Evolutionary conservation across 1,284 basidiomycete species (phyloP).

Genomic region (Ustilago shanxiensis): DNA sequence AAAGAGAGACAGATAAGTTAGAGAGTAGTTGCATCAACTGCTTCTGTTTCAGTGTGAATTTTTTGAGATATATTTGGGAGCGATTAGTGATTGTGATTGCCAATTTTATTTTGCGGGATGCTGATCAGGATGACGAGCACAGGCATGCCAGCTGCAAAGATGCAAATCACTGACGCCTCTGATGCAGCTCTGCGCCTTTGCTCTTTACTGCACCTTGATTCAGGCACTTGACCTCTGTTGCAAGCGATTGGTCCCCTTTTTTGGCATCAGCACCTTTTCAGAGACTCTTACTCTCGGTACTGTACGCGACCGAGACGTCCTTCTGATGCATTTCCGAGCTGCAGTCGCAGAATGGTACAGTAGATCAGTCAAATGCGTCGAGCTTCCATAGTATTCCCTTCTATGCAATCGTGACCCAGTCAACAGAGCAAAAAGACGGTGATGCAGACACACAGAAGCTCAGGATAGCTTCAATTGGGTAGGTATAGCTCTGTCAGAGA

Average conservation of each 20-base stretch:
- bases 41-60: constrained; percentile 6
- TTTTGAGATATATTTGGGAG: constrained; percentile 6
- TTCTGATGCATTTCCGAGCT: neutral
- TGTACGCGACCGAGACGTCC: neutral
- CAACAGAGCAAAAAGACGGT: too few relatives aligned
- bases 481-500: too few relatives aligned
- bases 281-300: neutral
- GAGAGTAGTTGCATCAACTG: neutral
- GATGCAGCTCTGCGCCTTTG: neutral
- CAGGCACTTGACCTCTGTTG: neutral
- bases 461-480: too few relatives aligned
- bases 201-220: too few relatives aligned
- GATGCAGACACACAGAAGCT: too few relatives aligned
- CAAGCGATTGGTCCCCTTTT: neutral
- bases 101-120: constrained; percentile 10
- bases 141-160: constrained; percentile 69
- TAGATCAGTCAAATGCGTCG: neutral
- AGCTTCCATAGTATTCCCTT: neutral
- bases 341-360: neutral
- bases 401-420: too few relatives aligned
- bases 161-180: constrained; percentile 69
- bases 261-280: neutral
- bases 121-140: constrained; percentile 47
- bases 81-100: neutral
- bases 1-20: neutral